Percentiles rank a stretch among this genome's conserved stretches.
Conservation (phyloP, 2,329 filamentous ascomycete genomes). For the Cytospora leucostoma region DNA sequence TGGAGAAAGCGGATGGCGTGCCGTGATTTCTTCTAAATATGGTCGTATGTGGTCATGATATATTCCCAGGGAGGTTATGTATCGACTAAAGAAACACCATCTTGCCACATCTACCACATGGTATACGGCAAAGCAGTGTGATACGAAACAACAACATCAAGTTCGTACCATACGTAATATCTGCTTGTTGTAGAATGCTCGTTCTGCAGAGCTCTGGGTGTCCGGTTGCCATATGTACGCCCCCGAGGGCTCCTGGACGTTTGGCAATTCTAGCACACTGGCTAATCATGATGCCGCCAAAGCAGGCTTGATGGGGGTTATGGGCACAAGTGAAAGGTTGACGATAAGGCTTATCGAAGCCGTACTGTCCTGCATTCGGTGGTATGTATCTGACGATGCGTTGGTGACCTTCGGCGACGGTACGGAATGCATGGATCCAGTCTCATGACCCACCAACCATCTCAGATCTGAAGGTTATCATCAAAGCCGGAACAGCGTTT, state of each 20-base stretch:
- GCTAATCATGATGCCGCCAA: background rate
- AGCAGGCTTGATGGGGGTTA: background rate
- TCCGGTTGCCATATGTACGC: background rate
- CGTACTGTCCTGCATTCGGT: background rate
- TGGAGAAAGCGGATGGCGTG: too few species aligned
- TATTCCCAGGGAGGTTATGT: too few species aligned
- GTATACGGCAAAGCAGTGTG: background rate
- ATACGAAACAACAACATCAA: background rate
- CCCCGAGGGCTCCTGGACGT: background rate
- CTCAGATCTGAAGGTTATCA: slow-evolving; percentile 18
- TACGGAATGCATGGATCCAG: slow-evolving; percentile 3
- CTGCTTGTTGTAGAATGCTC: background rate
- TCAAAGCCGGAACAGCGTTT: slow-evolving; percentile 14
- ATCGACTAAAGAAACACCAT: too few species aligned
- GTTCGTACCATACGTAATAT: background rate
- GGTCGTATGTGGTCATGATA: too few species aligned
- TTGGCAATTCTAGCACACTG: background rate
- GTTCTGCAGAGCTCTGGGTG: background rate
- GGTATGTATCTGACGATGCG: slow-evolving; percentile 1
- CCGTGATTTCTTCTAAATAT: too few species aligned
- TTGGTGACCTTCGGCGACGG: slow-evolving; percentile 11
- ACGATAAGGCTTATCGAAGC: background rate
- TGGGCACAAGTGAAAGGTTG: background rate
- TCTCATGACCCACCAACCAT: slow-evolving; percentile 16
- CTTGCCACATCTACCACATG: too few species aligned